These are phyloP conservation scores for Naganishia vaughanmartiniae DNA, from an alignment of 768 basidiomycete genomes.

Conservation along the genomic window DNA sequence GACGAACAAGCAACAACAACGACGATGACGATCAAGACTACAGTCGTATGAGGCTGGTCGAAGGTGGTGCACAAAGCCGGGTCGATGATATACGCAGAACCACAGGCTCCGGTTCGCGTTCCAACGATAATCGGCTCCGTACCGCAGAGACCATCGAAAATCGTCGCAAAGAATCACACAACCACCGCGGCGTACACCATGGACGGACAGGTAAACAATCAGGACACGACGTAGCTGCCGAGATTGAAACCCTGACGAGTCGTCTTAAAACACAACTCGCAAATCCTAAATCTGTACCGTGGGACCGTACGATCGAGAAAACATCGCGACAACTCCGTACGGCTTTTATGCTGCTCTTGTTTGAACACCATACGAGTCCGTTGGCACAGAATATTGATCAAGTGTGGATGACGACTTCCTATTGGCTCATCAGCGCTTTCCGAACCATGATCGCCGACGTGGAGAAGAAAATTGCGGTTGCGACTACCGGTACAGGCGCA, in stretches of 20 bases:
- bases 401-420: constrained; percentile 47
- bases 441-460: constrained; percentile 37
- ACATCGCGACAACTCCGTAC: not conserved
- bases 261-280: not conserved
- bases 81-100: constrained; percentile 19
- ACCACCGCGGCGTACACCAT: not conserved
- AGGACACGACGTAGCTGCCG: not conserved
- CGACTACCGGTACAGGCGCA: not conserved
- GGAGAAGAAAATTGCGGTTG: constrained; percentile 16
- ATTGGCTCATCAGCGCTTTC: constrained; percentile 45
- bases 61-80: constrained; percentile 18
- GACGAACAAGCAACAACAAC: not conserved
- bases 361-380: constrained; percentile 11
- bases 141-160: not conserved
- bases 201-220: not conserved
- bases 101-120: not conserved
- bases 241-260: not conserved
- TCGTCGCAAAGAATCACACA: not conserved
- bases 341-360: not conserved
- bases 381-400: constrained; percentile 45
- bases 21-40: not conserved
- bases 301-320: constrained; percentile 14
- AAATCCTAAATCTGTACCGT: not conserved
- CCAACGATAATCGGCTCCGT: not conserved
- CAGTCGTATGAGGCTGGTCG: not conserved